Base-by-base conservation (phyloP, 495 filamentous ascomycete genomes). In the Neurospora discreta region DNA sequence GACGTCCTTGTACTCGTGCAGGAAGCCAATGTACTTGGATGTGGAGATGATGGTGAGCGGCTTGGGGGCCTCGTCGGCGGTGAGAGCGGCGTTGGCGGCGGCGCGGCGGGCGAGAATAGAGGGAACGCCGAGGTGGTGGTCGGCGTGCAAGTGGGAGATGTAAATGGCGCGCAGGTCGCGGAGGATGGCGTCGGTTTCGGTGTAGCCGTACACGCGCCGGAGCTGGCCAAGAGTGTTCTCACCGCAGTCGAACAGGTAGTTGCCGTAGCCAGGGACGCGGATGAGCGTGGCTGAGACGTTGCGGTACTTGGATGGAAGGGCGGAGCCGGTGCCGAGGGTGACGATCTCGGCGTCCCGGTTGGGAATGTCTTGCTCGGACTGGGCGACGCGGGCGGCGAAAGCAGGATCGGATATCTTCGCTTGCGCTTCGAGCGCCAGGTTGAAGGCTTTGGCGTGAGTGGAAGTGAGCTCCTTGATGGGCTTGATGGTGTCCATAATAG, bases 211-310 rank as follows among this genome's bases (percentile, higher is more conserved):
- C 4, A 91, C 81, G 52, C 95, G 91, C 70, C 88, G 88, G 26
- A 99, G 80, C 77, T 98, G 94, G n/a, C 95, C 95, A 18, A 98
- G 84, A 0, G 95, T 98, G 74, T 92, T 92, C 80, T 99, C 95
- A 72, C 95, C 95, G 74, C 90, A 92, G 80, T 99, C 95, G 58
- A 99, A 85, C 3, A 99, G 81, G 72, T 95, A 94, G 77, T 86
- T 93, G 10, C 95, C 95, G 68, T 85, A 86, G 1, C 88, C 90
- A n/a, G 95, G 95, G 2, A 95, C 90, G 26, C 92, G 86, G 44
- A 98, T 75, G 9, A 99, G 84, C 1, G 93, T 98, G 7, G 90
- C 89, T 36, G 93, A 97, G 46, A 98, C 95, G 79, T 98, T 99
- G 70, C 95, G 91, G 80, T 97, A 94, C 79, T 94, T 95, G 67